Conservation (phyloP, 148 eudicot genomes). For the Dysphania ambrosioides region DNA sequence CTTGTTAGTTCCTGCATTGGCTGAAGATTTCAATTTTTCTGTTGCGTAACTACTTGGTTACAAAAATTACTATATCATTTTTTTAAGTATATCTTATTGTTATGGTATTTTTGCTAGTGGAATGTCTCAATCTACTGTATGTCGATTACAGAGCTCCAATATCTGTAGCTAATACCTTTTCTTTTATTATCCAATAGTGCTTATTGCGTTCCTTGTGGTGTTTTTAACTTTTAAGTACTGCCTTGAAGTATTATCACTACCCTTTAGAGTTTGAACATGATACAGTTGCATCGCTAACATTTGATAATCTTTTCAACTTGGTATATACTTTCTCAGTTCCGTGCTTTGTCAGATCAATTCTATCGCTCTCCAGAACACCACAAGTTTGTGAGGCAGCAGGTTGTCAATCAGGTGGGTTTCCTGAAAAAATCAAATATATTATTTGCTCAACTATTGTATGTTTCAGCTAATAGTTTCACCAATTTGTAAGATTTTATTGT, state of each 20-base stretch:
- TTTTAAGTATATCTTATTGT: neutral
- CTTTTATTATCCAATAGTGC: neutral
- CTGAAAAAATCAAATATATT: neutral
- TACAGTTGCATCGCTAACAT: neutral
- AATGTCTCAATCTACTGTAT: neutral
- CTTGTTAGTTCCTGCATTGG: slow-evolving; percentile 6
- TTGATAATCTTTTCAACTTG: slow-evolving; percentile 11
- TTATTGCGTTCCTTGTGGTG: neutral
- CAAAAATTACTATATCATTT: no score
- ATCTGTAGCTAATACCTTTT: neutral
- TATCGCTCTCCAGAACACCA: slow-evolving; percentile 87
- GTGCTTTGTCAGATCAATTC: slow-evolving; percentile 89
- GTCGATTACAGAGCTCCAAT: no score
- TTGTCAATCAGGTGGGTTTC: slow-evolving; percentile 74
- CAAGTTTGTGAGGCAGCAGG: slow-evolving; percentile 78
- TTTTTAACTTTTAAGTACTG: neutral
- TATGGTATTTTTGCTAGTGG: neutral
- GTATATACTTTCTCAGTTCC: slow-evolving; percentile 49
- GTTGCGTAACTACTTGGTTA: neutral
- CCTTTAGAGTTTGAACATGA: neutral
- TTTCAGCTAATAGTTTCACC: no score
- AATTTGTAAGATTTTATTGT: neutral
- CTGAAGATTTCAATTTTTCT: neutral
- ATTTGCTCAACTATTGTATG: neutral
- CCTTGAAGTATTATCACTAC: neutral